Conservation (phyloP, 192 early-diverging fungal genomes). For the Chytriomyces confervae region DNA sequence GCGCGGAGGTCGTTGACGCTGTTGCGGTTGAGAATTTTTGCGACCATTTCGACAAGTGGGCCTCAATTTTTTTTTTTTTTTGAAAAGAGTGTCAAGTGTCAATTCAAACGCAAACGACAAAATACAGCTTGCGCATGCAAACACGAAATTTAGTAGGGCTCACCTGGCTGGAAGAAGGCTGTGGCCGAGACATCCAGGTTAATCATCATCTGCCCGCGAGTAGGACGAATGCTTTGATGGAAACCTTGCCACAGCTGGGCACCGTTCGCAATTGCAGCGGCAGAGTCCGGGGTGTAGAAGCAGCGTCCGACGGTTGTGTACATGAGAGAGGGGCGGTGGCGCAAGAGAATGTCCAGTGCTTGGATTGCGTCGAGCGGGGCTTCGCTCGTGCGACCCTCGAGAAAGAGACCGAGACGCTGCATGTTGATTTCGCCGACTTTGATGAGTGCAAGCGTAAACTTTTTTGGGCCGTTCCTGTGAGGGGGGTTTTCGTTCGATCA, state of each 20-base stretch:
- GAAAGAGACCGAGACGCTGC: conserved; percentile 48
- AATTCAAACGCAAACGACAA: background rate
- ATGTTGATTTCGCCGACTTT: conserved; percentile 73
- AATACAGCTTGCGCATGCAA: background rate
- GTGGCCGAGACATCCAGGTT: conserved; percentile 69
- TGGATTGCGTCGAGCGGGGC: conserved; percentile 59
- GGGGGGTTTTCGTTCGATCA: no score
- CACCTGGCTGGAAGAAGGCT: conserved; percentile 64
- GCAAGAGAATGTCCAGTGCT: conserved; percentile 78
- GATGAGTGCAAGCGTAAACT: conserved; percentile 71
- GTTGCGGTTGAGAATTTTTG: conserved; percentile 68
- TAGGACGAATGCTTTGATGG: conserved; percentile 85
- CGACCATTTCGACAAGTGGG: conserved; percentile 72
- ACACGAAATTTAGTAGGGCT: background rate
- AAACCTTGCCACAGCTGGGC: conserved; percentile 93
- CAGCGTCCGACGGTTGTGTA: conserved; percentile 85
- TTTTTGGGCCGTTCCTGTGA: conserved; percentile 54
- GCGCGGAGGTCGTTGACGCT: conserved; percentile 51
- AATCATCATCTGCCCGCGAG: conserved; percentile 65
- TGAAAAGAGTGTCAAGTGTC: no score
- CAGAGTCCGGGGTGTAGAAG: conserved; percentile 80
- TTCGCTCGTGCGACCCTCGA: conserved; percentile 51
- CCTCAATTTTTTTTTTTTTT: conserved; percentile 30
- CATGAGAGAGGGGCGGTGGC: conserved; percentile 78
- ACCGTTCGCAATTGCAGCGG: conserved; percentile 68